Evolutionary conservation across 495 filamentous ascomycete species (phyloP).

Genomic region (Podospora anserina): DNA sequence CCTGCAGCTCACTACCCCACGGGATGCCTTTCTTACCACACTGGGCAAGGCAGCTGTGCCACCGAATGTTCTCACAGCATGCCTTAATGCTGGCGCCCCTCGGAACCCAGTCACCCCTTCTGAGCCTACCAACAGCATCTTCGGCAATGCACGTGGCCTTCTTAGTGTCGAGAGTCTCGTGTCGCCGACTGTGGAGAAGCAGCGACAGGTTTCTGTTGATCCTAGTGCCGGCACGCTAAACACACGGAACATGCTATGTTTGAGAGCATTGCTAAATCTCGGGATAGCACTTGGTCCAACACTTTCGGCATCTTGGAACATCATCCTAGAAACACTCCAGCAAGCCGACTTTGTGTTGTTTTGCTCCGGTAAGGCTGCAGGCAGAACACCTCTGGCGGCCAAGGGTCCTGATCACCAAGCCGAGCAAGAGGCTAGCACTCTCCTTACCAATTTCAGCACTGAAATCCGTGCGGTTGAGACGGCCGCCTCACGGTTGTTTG

Average conservation of each 20-base stretch:
- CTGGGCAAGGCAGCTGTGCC: conserved; percentile 90
- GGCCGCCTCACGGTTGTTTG: conserved; percentile 82
- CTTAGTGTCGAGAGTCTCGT: conserved; percentile 62
- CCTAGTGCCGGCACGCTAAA: conserved; percentile 58
- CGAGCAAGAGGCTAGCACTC: conserved; percentile 44
- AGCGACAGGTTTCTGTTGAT: conserved; percentile 53
- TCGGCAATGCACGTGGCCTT: conserved; percentile 61
- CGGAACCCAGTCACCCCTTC: conserved; percentile 37
- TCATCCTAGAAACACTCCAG: conserved; percentile 84
- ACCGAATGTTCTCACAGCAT: conserved; percentile 64
- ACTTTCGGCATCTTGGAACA: conserved; percentile 78
- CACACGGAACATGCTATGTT: conserved; percentile 83
- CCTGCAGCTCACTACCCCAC: conserved; percentile 73
- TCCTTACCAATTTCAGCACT: conserved; percentile 62
- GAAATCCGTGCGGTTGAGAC: conserved; percentile 86
- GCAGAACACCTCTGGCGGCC: conserved; percentile 43
- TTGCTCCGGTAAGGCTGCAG: conserved; percentile 48
- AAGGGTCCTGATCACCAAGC: conserved; percentile 42
- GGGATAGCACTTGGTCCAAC: conserved; percentile 93
- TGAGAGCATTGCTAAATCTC: conserved; percentile 85
- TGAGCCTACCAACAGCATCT: conserved; percentile 52
- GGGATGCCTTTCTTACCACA: conserved; percentile 93
- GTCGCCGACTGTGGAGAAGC: conserved; percentile 47
- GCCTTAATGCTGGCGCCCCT: conserved; percentile 44
- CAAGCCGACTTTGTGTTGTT: conserved; percentile 86